A percentile compares a stretch with the other conserved stretches of the same genome.
Evolutionary conservation across 2,329 filamentous ascomycete species (phyloP).

Genomic region (Coniochaeta hoffmannii): DNA sequence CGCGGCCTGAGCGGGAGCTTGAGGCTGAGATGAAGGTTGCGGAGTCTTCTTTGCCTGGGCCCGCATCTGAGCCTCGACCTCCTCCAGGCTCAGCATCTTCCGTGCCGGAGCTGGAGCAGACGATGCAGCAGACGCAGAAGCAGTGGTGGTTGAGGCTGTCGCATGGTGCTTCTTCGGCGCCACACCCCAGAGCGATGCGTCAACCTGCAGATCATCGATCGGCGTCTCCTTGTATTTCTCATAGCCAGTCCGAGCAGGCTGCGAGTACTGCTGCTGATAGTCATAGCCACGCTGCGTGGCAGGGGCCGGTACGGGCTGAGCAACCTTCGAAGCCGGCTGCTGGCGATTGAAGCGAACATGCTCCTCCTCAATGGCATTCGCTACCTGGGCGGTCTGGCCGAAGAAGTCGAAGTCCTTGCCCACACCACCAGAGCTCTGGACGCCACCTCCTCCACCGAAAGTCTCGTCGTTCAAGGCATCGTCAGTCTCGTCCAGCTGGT

Average conservation of each 20-base stretch:
- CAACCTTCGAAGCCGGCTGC: constrained; percentile 47
- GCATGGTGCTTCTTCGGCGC: constrained; percentile 48
- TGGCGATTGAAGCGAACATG: constrained; percentile 77
- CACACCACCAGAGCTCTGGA: constrained; percentile 41
- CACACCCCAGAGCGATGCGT: constrained; percentile 87
- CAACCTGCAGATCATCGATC: constrained; percentile 83
- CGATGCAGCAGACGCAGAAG: constrained; percentile 26
- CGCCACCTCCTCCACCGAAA: constrained; percentile 52
- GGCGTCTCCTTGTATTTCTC: constrained; percentile 86
- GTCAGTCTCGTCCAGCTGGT: constrained; percentile 82
- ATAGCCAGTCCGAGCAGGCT: constrained; percentile 73
- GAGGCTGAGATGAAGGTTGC: constrained; percentile 26
- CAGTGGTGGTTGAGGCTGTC: neutral
- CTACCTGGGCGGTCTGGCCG: constrained; percentile 80
- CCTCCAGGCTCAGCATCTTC: constrained; percentile 92
- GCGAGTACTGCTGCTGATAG: constrained; percentile 33
- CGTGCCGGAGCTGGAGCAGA: constrained; percentile 26
- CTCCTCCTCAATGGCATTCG: constrained; percentile 83
- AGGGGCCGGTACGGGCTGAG: constrained; percentile 23
- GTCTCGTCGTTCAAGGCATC: constrained; percentile 97
- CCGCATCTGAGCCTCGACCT: constrained; percentile 91
- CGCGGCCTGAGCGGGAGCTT: constrained; percentile 22
- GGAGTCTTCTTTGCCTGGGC: constrained; percentile 52
- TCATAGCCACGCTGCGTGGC: constrained; percentile 26
- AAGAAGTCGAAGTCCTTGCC: constrained; percentile 98